Percentiles rank a stretch among this genome's conserved stretches.
Evolutionary conservation across 2,329 filamentous ascomycete genomes (phyloP).

Genomic region (Blastomyces silverae): DNA sequence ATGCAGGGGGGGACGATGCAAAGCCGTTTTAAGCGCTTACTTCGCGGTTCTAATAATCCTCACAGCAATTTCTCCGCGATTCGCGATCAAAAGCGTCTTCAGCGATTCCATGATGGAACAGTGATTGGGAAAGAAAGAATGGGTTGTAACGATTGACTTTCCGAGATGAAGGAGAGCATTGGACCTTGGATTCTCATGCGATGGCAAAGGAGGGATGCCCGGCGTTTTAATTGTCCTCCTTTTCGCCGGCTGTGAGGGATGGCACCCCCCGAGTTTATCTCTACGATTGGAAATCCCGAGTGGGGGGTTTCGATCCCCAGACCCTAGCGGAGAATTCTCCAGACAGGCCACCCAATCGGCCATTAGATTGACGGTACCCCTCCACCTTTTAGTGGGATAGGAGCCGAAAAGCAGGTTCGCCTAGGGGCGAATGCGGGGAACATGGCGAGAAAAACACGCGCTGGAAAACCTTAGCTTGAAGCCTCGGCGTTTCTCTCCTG

Average conservation of each 20-base stretch:
- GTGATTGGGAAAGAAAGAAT: background rate
- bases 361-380: background rate
- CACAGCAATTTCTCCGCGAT: slow-evolving; percentile 54
- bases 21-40: slow-evolving; percentile 21
- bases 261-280: background rate
- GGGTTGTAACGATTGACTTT: slow-evolving; percentile 1
- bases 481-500: background rate
- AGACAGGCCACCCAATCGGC: background rate
- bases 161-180: background rate
- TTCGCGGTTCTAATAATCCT: slow-evolving; percentile 49
- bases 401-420: background rate
- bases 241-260: background rate
- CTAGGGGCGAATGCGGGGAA: background rate
- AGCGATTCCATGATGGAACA: slow-evolving; percentile 33
- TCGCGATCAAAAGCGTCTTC: slow-evolving; percentile 52
- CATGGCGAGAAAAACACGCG: background rate
- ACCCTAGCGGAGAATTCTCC: background rate
- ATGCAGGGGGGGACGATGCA: background rate
- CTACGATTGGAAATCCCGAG: too few relatives aligned
- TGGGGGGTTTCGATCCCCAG: background rate
- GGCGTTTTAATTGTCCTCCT: background rate
- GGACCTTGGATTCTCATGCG: background rate
- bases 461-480: background rate
- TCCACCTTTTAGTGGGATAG: background rate
- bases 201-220: background rate